Evolutionary conservation across 225 moss, liverwort and hornwort species (phyloP), one percentile per base, ranked within the genome.

Genomic region (Thuidium tamariscinum): DNA sequence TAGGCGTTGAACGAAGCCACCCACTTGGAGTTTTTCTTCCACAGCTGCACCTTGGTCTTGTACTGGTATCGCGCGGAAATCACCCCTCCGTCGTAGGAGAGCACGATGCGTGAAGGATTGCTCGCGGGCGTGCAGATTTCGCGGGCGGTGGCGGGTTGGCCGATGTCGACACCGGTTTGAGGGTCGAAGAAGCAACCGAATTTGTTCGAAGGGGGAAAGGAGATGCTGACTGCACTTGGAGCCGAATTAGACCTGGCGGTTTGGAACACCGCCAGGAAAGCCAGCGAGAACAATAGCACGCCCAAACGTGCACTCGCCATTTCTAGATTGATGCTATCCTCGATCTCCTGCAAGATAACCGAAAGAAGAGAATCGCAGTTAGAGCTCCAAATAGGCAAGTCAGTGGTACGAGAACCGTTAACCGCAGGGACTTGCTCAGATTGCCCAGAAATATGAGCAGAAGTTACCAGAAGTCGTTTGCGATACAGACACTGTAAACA

Each of bases 131-230:
- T 89, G 91, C 91, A 94, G 71, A 94, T 87, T 7, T 70, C 61
- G n/a, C 29, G 26, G n/a, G 89, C 63, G 3, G 85, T 77, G 18
- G 78, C 73, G 7, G 79, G 81, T 29, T 44, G 73, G n/a, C 61
- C 82, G n/a, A 89, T 1, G 29, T 82, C 84, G 22, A 26, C 41
- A 20, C 54, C 74, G 16, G 80, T 66, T 1, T 7, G 34, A 34
- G 90, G 87, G n/a, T 89, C 93, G 73, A 91, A 72, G 77, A 82
- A 88, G 89, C 94, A 94, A 51, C 73, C 89, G 77, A 91, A 86
- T 3, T 83, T 87, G 66, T 54, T 86, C 41, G 89, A 88, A 14
- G 94, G 93, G 8, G 93, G 93, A 32, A 91, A 94, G 15, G 93
- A 90, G 73, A 94, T 85, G 56, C 85, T 91, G 49, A 86, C 91